Conservation (phyloP, 1,284 basidiomycete species). For the Pascua sp. region DNA sequence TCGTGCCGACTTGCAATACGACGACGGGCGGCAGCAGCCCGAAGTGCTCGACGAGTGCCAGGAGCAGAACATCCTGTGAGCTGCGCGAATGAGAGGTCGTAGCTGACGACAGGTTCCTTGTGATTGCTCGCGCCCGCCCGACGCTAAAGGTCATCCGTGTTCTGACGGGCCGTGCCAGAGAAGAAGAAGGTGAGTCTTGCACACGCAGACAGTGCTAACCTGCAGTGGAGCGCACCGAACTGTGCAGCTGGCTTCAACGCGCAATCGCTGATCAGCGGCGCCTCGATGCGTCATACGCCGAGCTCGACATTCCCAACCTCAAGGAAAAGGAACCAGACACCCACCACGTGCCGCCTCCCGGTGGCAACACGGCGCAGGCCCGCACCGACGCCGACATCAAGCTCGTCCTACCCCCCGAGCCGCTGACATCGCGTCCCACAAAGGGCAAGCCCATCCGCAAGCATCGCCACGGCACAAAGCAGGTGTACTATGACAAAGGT, state of each 20-base stretch:
- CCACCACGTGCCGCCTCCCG: no score
- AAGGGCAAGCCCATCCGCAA: slow-evolving; percentile 39
- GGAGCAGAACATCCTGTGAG: slow-evolving; percentile 49
- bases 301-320: slow-evolving; percentile 28
- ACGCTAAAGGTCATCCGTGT: slow-evolving; percentile 39
- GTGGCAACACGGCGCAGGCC: background rate
- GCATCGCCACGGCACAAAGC: slow-evolving; percentile 44
- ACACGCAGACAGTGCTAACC: background rate
- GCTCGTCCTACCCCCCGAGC: slow-evolving; percentile 46
- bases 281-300: slow-evolving; percentile 44
- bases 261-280: slow-evolving; percentile 46
- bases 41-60: slow-evolving; percentile 46
- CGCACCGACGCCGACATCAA: slow-evolving; percentile 35
- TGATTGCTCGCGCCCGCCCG: slow-evolving; percentile 44
- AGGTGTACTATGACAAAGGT: slow-evolving; percentile 46
- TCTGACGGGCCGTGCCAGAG: slow-evolving; percentile 20
- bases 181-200: slow-evolving; percentile 41
- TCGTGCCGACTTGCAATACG: slow-evolving; percentile 56
- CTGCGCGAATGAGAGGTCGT: background rate
- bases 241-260: slow-evolving; percentile 37
- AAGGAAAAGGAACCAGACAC: slow-evolving; percentile 5
- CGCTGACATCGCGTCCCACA: slow-evolving; percentile 25
- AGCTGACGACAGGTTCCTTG: slow-evolving; percentile 35
- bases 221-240: slow-evolving; percentile 42
- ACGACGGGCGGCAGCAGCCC: slow-evolving; percentile 45